phyloP scores from a whole-genome alignment of 768 basidiomycete genomes.

The Dacryopinax spathularia region DNA sequence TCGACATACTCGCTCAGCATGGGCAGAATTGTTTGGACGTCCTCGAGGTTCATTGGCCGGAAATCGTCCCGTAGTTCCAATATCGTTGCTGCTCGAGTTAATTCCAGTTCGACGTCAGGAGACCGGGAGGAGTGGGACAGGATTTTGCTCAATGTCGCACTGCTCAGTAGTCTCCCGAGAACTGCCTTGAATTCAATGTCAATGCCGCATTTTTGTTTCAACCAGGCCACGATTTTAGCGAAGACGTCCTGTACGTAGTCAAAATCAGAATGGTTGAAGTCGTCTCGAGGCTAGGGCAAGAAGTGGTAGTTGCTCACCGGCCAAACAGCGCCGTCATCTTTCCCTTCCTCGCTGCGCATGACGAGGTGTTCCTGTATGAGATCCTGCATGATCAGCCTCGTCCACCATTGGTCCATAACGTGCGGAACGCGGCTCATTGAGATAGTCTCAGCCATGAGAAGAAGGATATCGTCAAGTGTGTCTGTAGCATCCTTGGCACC shows the following conservation, averaged over 20 bases:
- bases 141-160: background rate
- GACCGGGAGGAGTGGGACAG: background rate
- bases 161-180: too few species aligned
- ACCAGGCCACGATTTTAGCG: background rate
- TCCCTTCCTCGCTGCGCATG: background rate
- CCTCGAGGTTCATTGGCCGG: background rate
- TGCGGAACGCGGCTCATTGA: background rate
- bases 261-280: background rate
- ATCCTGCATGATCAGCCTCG: background rate
- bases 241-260: background rate
- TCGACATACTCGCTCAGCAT: background rate
- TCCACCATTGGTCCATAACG: background rate
- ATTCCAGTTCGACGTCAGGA: background rate
- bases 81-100: background rate
- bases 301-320: background rate
- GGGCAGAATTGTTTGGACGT: background rate
- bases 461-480: background rate
- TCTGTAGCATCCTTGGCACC: background rate
- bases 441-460: background rate
- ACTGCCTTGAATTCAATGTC: too few species aligned
- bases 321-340: background rate
- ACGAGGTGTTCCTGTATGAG: background rate
- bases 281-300: too few species aligned
- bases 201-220: too few species aligned
- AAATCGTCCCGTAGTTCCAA: background rate